phyloP scores from a whole-genome alignment of 1,139 yeast species.

The Pichia sp. region DNA sequence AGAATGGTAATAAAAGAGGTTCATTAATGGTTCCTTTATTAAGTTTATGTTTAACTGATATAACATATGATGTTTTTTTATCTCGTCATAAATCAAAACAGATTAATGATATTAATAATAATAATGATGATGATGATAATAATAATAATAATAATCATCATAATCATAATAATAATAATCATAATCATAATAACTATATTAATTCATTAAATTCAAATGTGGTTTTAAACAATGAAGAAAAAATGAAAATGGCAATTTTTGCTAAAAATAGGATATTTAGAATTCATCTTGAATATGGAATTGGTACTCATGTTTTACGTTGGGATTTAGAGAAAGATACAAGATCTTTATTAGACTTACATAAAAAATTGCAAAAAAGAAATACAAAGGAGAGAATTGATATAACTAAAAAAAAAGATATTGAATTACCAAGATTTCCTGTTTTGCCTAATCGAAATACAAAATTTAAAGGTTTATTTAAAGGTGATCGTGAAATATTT shows the following conservation, averaged over 20 bases:
- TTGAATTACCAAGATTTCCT: conserved; percentile 41
- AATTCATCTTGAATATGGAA: conserved; percentile 81
- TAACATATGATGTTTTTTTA: conserved; percentile 30
- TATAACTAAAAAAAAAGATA: conserved; percentile 26
- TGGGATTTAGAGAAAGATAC: conserved; percentile 78
- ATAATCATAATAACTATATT: background rate
- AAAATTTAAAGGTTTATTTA: conserved; percentile 12
- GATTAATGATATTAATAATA: background rate
- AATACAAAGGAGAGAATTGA: conserved; percentile 32
- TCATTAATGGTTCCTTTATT: conserved; percentile 73
- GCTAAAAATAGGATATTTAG: conserved; percentile 45
- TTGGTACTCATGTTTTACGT: conserved; percentile 68
- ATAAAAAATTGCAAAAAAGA: conserved; percentile 51
- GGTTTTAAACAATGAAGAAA: conserved; percentile 1
- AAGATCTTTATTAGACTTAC: conserved; percentile 64
- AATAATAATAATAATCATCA: too few relatives aligned
- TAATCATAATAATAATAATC: background rate
- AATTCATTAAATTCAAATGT: background rate
- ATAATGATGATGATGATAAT: background rate
- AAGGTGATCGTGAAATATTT: conserved; percentile 3
- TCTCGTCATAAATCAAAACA: background rate
- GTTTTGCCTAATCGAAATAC: conserved; percentile 12
- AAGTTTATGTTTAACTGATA: conserved; percentile 57
- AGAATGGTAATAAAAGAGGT: conserved; percentile 69
- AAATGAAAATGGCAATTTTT: conserved; percentile 7